phyloP scores from a whole-genome alignment of 768 basidiomycete genomes.

The Mrakia frigida region DNA sequence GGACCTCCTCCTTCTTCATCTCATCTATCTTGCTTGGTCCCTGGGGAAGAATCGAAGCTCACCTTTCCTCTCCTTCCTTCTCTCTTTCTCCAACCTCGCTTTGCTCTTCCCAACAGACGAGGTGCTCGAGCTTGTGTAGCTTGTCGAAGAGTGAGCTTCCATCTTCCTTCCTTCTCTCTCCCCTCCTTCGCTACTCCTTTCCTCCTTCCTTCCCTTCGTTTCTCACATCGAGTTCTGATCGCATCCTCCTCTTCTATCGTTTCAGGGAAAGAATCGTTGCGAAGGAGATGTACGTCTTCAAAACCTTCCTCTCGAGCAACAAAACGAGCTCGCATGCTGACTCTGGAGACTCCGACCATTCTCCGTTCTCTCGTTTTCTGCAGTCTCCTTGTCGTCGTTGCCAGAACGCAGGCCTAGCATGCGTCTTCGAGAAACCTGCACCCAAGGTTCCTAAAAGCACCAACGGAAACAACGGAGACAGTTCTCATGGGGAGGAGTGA shows the following conservation, averaged over 20 bases:
- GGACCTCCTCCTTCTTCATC: background rate
- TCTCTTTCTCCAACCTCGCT: background rate
- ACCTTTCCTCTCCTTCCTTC: background rate
- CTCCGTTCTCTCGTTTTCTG: constrained; percentile 9
- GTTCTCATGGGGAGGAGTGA: constrained; percentile 30
- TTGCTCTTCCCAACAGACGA: background rate
- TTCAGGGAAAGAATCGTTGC: constrained; percentile 79
- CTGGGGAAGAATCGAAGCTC: background rate
- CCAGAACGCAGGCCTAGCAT: constrained; percentile 70
- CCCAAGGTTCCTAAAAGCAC: constrained; percentile 59
- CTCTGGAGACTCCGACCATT: background rate
- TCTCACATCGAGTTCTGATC: background rate
- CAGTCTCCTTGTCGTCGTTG: constrained; percentile 87
- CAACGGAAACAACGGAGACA: constrained; percentile 58
- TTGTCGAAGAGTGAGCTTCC: constrained; percentile 54
- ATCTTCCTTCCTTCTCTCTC: background rate
- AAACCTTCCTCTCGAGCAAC: too few relatives aligned
- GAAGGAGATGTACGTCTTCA: constrained; percentile 69
- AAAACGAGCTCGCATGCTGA: background rate
- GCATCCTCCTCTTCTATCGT: background rate
- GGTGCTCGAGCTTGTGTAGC: constrained; percentile 65
- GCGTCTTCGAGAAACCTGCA: constrained; percentile 86
- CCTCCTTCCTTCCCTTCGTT: too few relatives aligned
- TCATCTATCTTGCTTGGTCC: background rate
- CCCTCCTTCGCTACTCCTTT: background rate